Conservation (phyloP, 345 rosid species). For the Lagerstroemia speciosa region DNA sequence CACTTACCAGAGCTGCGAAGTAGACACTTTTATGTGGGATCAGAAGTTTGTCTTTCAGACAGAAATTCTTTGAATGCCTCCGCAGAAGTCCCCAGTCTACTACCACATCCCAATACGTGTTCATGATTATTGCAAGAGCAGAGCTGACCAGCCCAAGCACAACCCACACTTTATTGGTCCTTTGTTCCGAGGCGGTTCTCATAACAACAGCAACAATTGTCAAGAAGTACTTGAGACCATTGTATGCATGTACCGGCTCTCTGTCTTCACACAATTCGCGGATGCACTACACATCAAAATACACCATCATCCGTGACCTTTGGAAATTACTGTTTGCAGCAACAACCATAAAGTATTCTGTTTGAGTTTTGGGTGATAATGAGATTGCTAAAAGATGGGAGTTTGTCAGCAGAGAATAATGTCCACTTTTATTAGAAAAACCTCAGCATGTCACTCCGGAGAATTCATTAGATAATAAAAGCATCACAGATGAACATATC, state of each 20-base stretch:
- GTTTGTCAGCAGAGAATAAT: neutral
- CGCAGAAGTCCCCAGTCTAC: constrained; percentile 70
- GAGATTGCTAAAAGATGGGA: neutral
- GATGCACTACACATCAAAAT: constrained; percentile 35
- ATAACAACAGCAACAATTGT: constrained; percentile 53
- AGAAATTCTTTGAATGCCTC: constrained; percentile 49
- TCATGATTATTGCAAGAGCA: constrained; percentile 33
- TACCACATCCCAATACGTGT: constrained; percentile 62
- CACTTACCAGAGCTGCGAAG: constrained; percentile 53
- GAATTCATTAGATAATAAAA: too few relatives aligned
- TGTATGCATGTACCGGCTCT: constrained; percentile 43
- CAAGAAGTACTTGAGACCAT: constrained; percentile 50
- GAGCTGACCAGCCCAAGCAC: constrained; percentile 59
- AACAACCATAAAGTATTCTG: neutral
- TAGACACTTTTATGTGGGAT: constrained; percentile 58
- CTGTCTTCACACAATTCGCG: constrained; percentile 52
- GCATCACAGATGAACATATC: too few relatives aligned
- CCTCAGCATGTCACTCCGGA: too few relatives aligned
- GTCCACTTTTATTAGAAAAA: neutral
- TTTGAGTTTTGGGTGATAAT: neutral
- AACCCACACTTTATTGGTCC: constrained; percentile 45
- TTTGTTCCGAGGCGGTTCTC: constrained; percentile 52
- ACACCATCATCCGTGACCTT: neutral
- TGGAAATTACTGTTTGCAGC: neutral
- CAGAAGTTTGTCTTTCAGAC: constrained; percentile 50